phyloP scores from a whole-genome alignment of 371 early-diverging fungal species.

The Mucor sp. region DNA sequence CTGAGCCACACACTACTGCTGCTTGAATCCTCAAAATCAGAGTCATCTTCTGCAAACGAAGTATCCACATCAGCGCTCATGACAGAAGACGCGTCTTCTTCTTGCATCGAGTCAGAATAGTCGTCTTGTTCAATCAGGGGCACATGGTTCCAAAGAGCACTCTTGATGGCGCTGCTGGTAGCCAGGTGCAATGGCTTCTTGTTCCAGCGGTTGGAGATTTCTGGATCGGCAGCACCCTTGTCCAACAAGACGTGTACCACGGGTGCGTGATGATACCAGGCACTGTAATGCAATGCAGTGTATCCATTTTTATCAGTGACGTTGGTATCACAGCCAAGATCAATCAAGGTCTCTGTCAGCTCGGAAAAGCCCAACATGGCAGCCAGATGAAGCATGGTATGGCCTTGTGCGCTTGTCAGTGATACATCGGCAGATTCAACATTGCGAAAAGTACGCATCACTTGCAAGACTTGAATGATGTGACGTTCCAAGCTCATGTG shows the following conservation, averaged over 20 bases:
- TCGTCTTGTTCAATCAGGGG: constrained; percentile 13
- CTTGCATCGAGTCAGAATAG: constrained; percentile 11
- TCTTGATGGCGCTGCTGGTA: constrained; percentile 15
- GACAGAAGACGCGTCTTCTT: constrained; percentile 18
- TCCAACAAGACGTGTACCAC: constrained; percentile 30
- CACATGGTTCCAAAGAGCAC: constrained; percentile 17
- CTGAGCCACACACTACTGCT: constrained; percentile 24
- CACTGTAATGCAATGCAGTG: constrained; percentile 26
- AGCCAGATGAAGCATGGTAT: constrained; percentile 50
- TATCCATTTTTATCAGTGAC: constrained; percentile 34
- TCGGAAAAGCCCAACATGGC: constrained; percentile 39
- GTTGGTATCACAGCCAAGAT: constrained; percentile 35
- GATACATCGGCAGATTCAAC: constrained; percentile 40
- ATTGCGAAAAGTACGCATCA: constrained; percentile 44
- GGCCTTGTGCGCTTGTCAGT: constrained; percentile 38
- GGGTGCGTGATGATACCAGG: constrained; percentile 19
- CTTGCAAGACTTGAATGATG: constrained; percentile 44
- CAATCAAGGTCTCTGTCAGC: constrained; percentile 27
- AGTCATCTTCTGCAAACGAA: constrained; percentile 26
- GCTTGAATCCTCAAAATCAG: constrained; percentile 11
- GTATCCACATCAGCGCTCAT: constrained; percentile 45
- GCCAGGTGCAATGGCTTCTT: constrained; percentile 36
- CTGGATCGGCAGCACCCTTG: constrained; percentile 30
- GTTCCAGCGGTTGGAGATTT: constrained; percentile 28
- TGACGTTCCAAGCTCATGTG: constrained; percentile 35